Evolutionary conservation across 2,329 filamentous ascomycete species (phyloP), one percentile per base, ranked within the genome.

Genomic region (Cryoendolithus antarcticus): DNA sequence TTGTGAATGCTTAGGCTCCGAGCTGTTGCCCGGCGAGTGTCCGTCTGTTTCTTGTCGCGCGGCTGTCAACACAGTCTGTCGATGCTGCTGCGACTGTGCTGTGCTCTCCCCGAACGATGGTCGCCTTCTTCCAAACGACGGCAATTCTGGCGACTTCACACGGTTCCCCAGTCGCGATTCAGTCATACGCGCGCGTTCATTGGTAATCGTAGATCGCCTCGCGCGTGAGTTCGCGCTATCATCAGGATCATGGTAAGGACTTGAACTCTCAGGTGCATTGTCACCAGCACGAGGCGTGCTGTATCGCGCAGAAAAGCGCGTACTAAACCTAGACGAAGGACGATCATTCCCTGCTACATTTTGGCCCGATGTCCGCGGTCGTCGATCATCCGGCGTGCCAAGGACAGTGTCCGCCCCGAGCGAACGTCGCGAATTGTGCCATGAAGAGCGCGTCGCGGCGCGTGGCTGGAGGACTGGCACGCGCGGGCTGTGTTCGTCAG

Each of bases 371-470:
- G 48, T 46, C 28, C 42, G 46, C 11, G 50, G 48, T 34, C 48
- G 38, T 15, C 42, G 34, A 11, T 49, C 46, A 9, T 35, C 36
- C 15, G 41, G 28, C 13, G 43, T 37, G 35, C 31, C 30, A 19
- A 40, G 21, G 13, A 32, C 10, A 6, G 35, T 40, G 4, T 40
- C 40, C 2, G 39, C 12, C 13, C 43, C 38, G 24, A 46, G 39
- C 21, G 44, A 49, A 10, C 43, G 42, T 35, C 49, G 48, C 35
- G 48, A 66, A 6, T 67, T 66, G 7, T 36, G 70, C 73, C 36
- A 80, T 60, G 2, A 77, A 75, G 2, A 75, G 80, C 2, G 77
- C 76, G 54, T 72, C 31, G 33, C 30, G 32, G 35, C 40, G 40
- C 35, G 30, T 15, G 36, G 39, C 10, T 34, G 36, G 11, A 41